Base-by-base conservation (phyloP, 371 early-diverging fungal genomes). In the Umbelopsis sp. region DNA sequence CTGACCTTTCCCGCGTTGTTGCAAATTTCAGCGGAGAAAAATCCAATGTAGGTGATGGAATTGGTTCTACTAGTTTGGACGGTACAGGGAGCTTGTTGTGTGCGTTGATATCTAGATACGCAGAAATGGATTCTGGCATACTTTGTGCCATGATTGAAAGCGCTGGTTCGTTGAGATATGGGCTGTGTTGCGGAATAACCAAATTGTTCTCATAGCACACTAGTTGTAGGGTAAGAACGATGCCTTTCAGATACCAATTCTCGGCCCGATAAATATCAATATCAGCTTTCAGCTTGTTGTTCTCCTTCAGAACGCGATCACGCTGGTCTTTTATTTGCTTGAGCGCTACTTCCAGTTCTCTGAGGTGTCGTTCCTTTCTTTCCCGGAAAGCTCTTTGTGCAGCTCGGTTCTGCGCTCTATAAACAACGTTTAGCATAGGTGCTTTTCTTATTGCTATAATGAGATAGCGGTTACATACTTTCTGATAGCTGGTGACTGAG, bases 371-470 rank as follows among this genome's bases (percentile, higher is more conserved):
- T 72, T 93, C 91, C 76, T 92, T 92, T 64, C 94, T 87, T 72
- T 93, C 92, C 57, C 94, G 78, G 72, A 93, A 93, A 2, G 93
- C 93, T 25, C 93, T 81, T 75, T 93, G 93, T 0, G 93, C 93
- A 5, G 92, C 92, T 50, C 94, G 76, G 76, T 93, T 93, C 72
- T 93, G 94, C 25, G 91, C 92, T 52, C 57, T 57, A 29, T 11
- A 12, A 35, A 37, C 14, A 12, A 35, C 11, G 24, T 7, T 51
- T 51, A 51, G 25, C 29, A 12, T 22, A 4, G 22, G 22, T 41
- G 12, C 12, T 41, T 20, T 25, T 51, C 29, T 37, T 12, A 29
- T 5, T 18, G 32, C n/a, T 32, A 32, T 6, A 29, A 29, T 4
- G 14, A 29, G 22, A 5, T 14, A 16, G 18, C 35, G 35, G 14